Conservation (phyloP, 768 basidiomycete genomes). For the Boletus rubescentipes region DNA sequence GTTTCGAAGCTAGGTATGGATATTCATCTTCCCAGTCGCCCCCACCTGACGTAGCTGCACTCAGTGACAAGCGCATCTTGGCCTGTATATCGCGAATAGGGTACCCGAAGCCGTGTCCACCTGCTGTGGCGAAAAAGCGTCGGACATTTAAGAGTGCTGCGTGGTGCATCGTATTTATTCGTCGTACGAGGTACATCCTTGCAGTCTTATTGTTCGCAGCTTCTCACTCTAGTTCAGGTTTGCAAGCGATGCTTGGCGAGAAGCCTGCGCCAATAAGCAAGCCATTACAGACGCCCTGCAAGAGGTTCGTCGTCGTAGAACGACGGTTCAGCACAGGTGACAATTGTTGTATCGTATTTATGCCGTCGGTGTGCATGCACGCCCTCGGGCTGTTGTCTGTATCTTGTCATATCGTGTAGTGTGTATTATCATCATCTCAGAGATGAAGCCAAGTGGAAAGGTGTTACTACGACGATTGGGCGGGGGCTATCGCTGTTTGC, state of each 20-base stretch:
- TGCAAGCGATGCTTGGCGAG: slow-evolving; percentile 62
- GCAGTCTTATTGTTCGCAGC: neutral
- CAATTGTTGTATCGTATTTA: neutral
- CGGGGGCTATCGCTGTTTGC: slow-evolving; percentile 30
- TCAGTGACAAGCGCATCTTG: slow-evolving; percentile 67
- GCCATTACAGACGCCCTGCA: slow-evolving; percentile 65
- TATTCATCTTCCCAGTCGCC: neutral
- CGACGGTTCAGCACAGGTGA: slow-evolving; percentile 17
- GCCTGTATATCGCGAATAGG: slow-evolving; percentile 77
- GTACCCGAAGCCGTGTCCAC: slow-evolving; percentile 49
- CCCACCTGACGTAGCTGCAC: slow-evolving; percentile 1
- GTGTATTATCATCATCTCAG: slow-evolving; percentile 19
- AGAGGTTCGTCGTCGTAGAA: slow-evolving; percentile 61
- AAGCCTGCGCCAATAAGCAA: slow-evolving; percentile 58
- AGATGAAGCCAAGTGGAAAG: neutral
- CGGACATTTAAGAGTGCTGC: slow-evolving; percentile 58
- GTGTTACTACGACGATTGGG: slow-evolving; percentile 13
- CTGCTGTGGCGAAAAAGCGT: slow-evolving; percentile 38
- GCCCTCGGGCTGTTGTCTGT: slow-evolving; percentile 16
- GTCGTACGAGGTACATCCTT: slow-evolving; percentile 56
- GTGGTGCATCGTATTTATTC: slow-evolving; percentile 60
- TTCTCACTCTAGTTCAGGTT: slow-evolving; percentile 40
- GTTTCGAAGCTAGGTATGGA: slow-evolving; percentile 68
- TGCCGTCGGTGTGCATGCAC: neutral
- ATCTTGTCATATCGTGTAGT: slow-evolving; percentile 18